Evolutionary conservation across 495 filamentous ascomycete species (phyloP).

Genomic region (Neurospora pannonica): DNA sequence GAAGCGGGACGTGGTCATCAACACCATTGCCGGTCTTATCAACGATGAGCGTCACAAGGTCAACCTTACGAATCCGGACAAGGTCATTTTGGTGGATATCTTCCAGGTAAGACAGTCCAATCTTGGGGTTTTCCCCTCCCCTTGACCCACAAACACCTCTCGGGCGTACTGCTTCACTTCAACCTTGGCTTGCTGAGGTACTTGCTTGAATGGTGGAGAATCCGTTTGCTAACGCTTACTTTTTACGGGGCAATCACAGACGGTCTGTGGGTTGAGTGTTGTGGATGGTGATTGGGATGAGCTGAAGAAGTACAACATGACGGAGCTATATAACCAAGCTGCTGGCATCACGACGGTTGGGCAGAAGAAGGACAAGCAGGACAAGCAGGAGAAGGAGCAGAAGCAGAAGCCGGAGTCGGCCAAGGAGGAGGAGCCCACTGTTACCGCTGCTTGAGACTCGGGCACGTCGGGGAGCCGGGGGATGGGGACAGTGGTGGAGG

Average conservation of each 20-base stretch:
- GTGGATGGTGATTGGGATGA: conserved; percentile 43
- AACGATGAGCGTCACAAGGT: conserved; percentile 60
- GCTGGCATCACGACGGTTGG: not conserved
- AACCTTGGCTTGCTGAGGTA: not conserved
- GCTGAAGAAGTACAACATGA: conserved; percentile 38
- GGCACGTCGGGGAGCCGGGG: not conserved
- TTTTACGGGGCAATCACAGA: conserved; percentile 13
- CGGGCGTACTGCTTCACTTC: not conserved
- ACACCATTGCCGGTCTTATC: conserved; percentile 56
- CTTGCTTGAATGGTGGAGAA: not conserved
- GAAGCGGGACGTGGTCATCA: conserved; percentile 67
- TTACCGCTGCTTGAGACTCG: not conserved
- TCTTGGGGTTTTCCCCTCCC: not conserved
- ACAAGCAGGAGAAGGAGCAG: not conserved
- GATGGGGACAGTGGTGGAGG: not conserved
- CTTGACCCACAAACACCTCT: not conserved
- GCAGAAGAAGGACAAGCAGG: not conserved
- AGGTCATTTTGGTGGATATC: conserved; percentile 79
- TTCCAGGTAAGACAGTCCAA: conserved; percentile 56
- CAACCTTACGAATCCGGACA: conserved; percentile 70
- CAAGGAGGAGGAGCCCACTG: not conserved
- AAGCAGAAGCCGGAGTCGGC: not conserved
- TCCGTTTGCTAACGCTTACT: not conserved
- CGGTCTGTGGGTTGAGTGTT: conserved; percentile 37
- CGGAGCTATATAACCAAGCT: conserved; percentile 32